Percentiles rank a stretch among this genome's conserved stretches.
phyloP scores from a whole-genome alignment of 306 rosid genomes.

The Cajanus cajan region DNA sequence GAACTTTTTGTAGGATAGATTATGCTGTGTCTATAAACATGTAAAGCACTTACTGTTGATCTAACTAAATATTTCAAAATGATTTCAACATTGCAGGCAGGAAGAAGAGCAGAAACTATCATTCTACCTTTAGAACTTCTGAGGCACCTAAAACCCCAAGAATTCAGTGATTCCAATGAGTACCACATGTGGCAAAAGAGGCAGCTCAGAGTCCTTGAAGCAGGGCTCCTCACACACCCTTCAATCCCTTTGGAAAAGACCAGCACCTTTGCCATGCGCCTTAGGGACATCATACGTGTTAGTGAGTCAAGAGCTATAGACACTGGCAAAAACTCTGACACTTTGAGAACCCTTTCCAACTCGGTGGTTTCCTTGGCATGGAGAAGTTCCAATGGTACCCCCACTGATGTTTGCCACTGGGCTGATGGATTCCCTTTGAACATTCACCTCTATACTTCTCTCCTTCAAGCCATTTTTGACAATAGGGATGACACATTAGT shows the following conservation, averaged over 20 bases:
- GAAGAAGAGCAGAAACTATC: conserved; percentile 88
- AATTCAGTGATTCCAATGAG: conserved; percentile 78
- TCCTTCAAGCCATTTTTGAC: conserved; percentile 78
- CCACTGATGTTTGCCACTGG: conserved; percentile 94
- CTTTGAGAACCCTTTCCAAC: conserved; percentile 81
- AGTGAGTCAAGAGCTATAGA: conserved; percentile 55
- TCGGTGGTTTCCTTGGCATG: conserved; percentile 87
- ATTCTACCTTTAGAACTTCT: conserved; percentile 88
- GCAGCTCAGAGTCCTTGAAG: conserved; percentile 73
- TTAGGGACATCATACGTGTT: conserved; percentile 52
- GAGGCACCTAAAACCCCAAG: conserved; percentile 79
- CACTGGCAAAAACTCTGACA: conserved; percentile 78
- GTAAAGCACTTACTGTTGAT: not conserved
- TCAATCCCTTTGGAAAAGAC: conserved; percentile 52
- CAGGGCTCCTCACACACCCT: conserved; percentile 78
- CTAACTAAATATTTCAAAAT: not conserved
- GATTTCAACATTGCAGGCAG: conserved; percentile 47
- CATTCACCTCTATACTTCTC: conserved; percentile 64
- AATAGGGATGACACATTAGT: conserved; percentile 78
- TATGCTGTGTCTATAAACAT: not conserved
- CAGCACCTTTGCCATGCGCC: conserved; percentile 69
- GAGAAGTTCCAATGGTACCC: conserved; percentile 72
- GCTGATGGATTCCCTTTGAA: conserved; percentile 91
- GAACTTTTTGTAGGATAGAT: not conserved
- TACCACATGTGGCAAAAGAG: conserved; percentile 91